phyloP scores from a whole-genome alignment of 208 protist genomes.

The Wallacemonas sp. region DNA sequence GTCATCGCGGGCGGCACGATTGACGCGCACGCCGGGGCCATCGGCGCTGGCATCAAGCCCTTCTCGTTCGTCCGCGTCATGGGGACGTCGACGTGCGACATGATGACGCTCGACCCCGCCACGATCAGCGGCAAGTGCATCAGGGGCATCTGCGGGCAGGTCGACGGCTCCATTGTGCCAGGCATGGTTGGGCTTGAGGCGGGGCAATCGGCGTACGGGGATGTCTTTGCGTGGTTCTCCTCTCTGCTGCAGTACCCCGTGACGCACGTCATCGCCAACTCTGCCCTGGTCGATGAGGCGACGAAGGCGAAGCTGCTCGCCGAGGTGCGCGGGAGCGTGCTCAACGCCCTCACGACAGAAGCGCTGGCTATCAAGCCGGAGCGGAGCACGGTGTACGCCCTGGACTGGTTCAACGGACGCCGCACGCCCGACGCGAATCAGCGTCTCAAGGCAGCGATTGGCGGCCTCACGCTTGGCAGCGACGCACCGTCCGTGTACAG shows the following conservation, averaged over 20 bases:
- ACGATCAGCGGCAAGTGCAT: constrained; percentile 27
- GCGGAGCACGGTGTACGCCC: constrained; percentile 28
- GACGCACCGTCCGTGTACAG: constrained; percentile 44
- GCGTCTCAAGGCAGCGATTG: constrained; percentile 39
- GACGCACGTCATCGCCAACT: constrained; percentile 27
- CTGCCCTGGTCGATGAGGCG: constrained; percentile 25
- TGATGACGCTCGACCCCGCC: constrained; percentile 46
- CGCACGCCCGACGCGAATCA: constrained; percentile 61
- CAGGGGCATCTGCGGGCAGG: constrained; percentile 58
- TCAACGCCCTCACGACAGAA: constrained; percentile 29
- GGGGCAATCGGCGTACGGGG: constrained; percentile 59
- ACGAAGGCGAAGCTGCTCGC: constrained; percentile 31
- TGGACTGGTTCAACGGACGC: constrained; percentile 72
- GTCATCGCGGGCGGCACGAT: constrained; percentile 56
- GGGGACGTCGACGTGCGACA: constrained; percentile 73
- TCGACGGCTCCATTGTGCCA: constrained; percentile 58
- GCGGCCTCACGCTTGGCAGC: constrained; percentile 46
- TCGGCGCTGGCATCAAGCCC: constrained; percentile 49
- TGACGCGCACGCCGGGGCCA: constrained; percentile 55
- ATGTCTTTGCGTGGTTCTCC: constrained; percentile 66
- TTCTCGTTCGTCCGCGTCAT: constrained; percentile 58
- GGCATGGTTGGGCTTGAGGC: constrained; percentile 55
- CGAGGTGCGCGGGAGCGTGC: constrained; percentile 32
- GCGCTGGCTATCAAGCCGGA: constrained; percentile 22
- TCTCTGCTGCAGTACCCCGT: constrained; percentile 42